Base-by-base conservation (phyloP, 371 early-diverging fungal genomes). In the Dinochytrium kinnereticum region DNA sequence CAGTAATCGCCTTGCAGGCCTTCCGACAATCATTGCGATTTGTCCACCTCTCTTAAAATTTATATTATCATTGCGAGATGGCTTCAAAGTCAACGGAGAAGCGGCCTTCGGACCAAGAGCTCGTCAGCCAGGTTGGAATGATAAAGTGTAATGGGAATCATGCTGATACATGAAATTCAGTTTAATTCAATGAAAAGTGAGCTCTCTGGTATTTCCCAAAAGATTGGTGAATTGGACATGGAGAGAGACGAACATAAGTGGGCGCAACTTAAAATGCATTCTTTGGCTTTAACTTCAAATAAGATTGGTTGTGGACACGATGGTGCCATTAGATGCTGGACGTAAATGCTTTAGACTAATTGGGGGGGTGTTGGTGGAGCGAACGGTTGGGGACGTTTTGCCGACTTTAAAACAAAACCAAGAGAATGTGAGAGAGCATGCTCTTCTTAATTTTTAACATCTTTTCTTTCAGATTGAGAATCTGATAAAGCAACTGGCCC, bases 181-280 rank as follows among this genome's bases (percentile, higher is more conserved):
- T 93, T 94, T 80, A 93, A 96, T 81, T 84, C 86, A 71, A 90
- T 90, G 85, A 95, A 93, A 83, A 88, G 88, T 61, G 98, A 98
- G 68, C 88, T 98, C 68, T 90, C 92, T 70, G 84, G 87, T 38
- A 79, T 98, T 28, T 94, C 96, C 17, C 88, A 88, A 76, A 98
- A 97, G 87, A 87, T 96, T 70, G 96, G 96, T 36, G 97, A 97
- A 80, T 87, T 98, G 38, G 98, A 98, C 81, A 87, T 90, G 73
- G 96, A 98, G 81, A 86, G 90, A 7, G 97, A 96, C 76, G 98
- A 98, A 83, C 97, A 98, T 89, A 90, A 91, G 95, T 94, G 87
- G 33, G 15, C 59, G 28, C 38, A 39, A n/a, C 17, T 31, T 30
- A 1, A 34, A 34, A 50, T 26, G 61, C 17, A 34, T 59, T 67